Evolutionary conservation across 2,329 filamentous ascomycete genomes (phyloP).

Genomic region (Aureobasidium leucospermi): DNA sequence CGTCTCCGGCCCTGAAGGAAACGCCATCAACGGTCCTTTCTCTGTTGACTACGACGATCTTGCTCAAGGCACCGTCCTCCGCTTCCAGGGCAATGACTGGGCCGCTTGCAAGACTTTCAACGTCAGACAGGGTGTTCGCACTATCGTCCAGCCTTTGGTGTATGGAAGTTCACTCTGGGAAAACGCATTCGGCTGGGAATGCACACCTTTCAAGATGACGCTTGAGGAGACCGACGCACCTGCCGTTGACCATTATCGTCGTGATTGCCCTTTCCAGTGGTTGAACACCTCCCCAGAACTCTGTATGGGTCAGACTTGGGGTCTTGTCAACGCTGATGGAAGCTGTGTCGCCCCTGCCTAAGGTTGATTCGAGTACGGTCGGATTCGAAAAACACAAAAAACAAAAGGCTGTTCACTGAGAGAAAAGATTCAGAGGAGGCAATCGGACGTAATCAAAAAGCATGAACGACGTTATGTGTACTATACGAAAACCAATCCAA

Average conservation of each 20-base stretch:
- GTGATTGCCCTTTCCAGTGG: slow-evolving; percentile 22
- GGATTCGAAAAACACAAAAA: too few species aligned
- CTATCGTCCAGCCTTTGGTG: neutral
- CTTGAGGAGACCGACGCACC: neutral
- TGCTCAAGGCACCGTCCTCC: neutral
- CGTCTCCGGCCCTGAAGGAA: neutral
- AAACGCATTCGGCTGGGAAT: neutral
- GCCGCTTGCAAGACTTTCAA: neutral
- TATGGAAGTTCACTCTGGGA: neutral
- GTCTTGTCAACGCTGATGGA: neutral
- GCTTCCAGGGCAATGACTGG: neutral
- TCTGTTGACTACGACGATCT: neutral
- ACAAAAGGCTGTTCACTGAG: too few species aligned
- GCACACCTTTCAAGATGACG: neutral
- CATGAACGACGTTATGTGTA: too few species aligned
- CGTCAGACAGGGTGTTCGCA: neutral
- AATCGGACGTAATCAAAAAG: too few species aligned
- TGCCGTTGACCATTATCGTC: slow-evolving; percentile 21
- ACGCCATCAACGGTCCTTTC: neutral
- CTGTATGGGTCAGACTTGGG: neutral
- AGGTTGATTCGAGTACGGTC: neutral
- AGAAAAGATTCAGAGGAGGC: too few species aligned
- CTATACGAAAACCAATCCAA: too few species aligned
- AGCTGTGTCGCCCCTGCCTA: neutral
- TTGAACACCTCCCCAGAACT: neutral